Conservation (phyloP, 805 yeast species). For the Metschnikowia proteae region DNA sequence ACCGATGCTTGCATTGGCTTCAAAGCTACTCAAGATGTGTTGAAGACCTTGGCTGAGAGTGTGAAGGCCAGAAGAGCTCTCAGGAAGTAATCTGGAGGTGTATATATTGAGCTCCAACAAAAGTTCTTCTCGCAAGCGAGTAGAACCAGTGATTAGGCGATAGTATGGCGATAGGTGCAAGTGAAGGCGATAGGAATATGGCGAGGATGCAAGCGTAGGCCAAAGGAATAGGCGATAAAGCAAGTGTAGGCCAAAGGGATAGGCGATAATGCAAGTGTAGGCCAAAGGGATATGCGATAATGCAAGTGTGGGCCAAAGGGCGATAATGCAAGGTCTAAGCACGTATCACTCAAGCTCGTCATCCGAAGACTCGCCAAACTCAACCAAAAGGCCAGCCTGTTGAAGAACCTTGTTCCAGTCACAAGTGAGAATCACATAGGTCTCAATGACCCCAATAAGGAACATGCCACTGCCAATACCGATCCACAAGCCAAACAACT, state of each 20-base stretch:
- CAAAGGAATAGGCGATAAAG: too few relatives aligned
- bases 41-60: conserved; percentile 74
- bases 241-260: too few relatives aligned
- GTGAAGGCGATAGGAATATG: too few relatives aligned
- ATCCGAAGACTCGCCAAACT: conserved; percentile 14
- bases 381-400: conserved; percentile 26
- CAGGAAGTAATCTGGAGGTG: conserved; percentile 1
- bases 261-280: too few relatives aligned
- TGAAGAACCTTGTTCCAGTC: conserved; percentile 50
- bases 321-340: too few relatives aligned
- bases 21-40: conserved; percentile 82
- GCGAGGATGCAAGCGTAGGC: too few relatives aligned
- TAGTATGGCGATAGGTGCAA: too few relatives aligned
- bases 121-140: too few relatives aligned
- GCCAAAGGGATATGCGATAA: too few relatives aligned
- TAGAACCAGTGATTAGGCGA: too few relatives aligned
- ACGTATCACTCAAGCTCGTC: conserved; percentile 8
- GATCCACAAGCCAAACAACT: conserved; percentile 66
- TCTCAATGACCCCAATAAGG: conserved; percentile 49
- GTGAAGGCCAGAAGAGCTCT: conserved; percentile 72
- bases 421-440: conserved; percentile 42
- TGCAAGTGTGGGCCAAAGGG: too few relatives aligned
- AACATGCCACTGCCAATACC: conserved; percentile 67
- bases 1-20: conserved; percentile 96
- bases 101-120: not conserved